phyloP scores from a whole-genome alignment of 106 monocot species.

The Allium sativum region DNA sequence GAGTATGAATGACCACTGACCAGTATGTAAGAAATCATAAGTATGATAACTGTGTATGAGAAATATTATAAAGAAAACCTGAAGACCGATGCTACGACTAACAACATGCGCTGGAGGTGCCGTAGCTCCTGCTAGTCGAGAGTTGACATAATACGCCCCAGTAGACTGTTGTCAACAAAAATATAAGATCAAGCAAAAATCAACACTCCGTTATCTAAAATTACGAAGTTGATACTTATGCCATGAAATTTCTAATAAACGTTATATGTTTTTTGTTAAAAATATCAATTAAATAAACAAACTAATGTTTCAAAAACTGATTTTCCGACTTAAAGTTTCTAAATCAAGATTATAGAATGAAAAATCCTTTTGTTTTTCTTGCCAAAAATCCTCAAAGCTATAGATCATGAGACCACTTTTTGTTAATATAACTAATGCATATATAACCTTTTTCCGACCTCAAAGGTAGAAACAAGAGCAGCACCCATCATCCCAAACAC shows the following conservation, averaged over 20 bases:
- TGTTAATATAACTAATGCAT: background rate
- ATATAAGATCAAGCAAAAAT: background rate
- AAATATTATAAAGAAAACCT: slow-evolving; percentile 28
- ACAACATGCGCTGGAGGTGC: slow-evolving; percentile 72
- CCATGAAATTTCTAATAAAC: background rate
- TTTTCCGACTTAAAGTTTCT: no score
- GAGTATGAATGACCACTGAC: background rate
- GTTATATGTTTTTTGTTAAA: no score
- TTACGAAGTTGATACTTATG: background rate
- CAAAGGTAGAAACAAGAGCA: slow-evolving; percentile 60
- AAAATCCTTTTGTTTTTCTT: no score
- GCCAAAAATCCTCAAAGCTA: no score
- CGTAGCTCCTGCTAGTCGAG: slow-evolving; percentile 76
- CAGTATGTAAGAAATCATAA: background rate
- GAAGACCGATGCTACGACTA: slow-evolving; percentile 72
- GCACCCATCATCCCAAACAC: slow-evolving; percentile 91
- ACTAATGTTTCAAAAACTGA: no score
- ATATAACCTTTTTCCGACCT: slow-evolving; percentile 28
- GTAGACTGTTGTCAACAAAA: slow-evolving; percentile 36
- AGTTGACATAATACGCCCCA: slow-evolving; percentile 57
- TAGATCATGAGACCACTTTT: no score
- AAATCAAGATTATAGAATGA: no score
- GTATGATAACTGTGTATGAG: background rate
- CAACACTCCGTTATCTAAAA: background rate
- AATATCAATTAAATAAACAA: no score